These are phyloP conservation scores for Raffaelea arxii DNA, from an alignment of 2,329 filamentous ascomycete genomes.

Conservation along the genomic window DNA sequence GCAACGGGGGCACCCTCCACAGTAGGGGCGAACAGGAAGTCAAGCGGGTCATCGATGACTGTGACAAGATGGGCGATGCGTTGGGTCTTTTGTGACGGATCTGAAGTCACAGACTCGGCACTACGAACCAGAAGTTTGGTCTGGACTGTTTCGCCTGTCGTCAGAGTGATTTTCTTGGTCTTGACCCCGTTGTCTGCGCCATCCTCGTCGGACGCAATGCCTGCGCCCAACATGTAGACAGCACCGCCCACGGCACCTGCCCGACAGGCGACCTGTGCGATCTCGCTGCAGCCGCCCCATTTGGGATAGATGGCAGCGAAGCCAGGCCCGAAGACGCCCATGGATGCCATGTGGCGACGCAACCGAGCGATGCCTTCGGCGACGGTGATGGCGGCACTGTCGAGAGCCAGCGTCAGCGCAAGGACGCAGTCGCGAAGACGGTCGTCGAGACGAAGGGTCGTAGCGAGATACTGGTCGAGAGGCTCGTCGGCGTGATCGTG, in stretches of 20 bases:
- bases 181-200: conserved; percentile 1
- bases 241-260: conserved; percentile 85
- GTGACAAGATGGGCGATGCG: conserved; percentile 53
- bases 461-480: conserved; percentile 49
- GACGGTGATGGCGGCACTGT: conserved; percentile 47
- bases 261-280: conserved; percentile 84
- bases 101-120: conserved; percentile 16
- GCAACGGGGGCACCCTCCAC: conserved; percentile 69
- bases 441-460: conserved; percentile 57
- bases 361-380: conserved; percentile 62
- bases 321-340: conserved; percentile 77
- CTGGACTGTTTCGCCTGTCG: conserved; percentile 47
- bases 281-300: conserved; percentile 83
- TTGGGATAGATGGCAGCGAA: conserved; percentile 87
- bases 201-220: no score
- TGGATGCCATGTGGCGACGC: conserved; percentile 71
- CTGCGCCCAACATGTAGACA: conserved; percentile 75
- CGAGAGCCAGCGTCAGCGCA: conserved; percentile 65
- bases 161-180: conserved; percentile 31
- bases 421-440: conserved; percentile 52
- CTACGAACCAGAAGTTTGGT: conserved; percentile 43
- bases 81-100: conserved; percentile 7
- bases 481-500: conserved; percentile 39
- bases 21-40: conserved; percentile 56
- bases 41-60: conserved; percentile 57